Conservation (phyloP, 306 rosid species). For the Delonix regia region DNA sequence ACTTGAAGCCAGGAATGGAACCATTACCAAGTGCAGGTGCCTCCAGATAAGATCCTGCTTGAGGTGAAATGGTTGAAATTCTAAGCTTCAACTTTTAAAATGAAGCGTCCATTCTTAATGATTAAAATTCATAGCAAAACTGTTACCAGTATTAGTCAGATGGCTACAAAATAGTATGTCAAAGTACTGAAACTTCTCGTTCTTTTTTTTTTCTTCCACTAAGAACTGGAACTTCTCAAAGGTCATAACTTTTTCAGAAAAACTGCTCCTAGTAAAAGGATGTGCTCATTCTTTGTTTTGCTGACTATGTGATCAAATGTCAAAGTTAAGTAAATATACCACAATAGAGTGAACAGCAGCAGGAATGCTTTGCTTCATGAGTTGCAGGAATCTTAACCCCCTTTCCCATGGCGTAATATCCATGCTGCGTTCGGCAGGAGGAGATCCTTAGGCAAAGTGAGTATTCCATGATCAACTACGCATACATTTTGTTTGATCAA, state of each 20-base stretch:
- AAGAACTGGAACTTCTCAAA: neutral
- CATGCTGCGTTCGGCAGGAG: conserved; percentile 99
- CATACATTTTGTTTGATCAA: conserved; percentile 42
- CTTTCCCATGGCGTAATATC: conserved; percentile 90
- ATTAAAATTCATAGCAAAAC: conserved; percentile 19
- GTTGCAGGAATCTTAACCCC: conserved; percentile 71
- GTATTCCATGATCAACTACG: conserved; percentile 91
- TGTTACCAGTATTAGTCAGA: conserved; percentile 21
- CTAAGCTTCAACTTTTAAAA: conserved; percentile 5
- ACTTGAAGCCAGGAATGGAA: conserved; percentile 10
- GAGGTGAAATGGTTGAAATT: neutral
- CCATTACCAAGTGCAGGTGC: neutral
- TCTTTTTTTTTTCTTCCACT: too few species aligned
- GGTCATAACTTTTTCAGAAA: neutral
- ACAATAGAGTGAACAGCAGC: conserved; percentile 95
- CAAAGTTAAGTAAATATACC: conserved; percentile 55
- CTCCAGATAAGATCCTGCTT: conserved; percentile 15
- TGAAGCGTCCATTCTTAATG: conserved; percentile 7
- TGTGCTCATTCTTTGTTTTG: too few species aligned
- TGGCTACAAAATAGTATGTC: neutral
- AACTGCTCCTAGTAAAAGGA: conserved; percentile 4
- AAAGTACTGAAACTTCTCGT: too few species aligned
- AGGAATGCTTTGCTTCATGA: conserved; percentile 68
- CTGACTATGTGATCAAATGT: conserved; percentile 30
- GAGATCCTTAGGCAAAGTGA: conserved; percentile 98